Base-by-base conservation (phyloP, 2,329 filamentous ascomycete species). In the Fusarium floridanum region DNA sequence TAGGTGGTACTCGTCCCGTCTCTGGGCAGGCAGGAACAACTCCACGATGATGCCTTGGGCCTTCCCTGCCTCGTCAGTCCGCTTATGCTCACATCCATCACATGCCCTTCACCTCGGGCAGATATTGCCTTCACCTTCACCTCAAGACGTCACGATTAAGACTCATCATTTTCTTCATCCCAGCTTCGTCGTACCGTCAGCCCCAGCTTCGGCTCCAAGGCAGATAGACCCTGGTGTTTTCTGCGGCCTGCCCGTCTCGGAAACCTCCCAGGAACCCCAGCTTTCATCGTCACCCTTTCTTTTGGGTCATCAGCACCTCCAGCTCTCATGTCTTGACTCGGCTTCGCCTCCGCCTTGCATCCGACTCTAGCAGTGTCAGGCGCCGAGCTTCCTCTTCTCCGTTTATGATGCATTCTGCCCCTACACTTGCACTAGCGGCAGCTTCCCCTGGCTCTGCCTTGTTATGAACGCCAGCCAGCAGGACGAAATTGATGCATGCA, bases 101-200 rank as follows among this genome's bases (percentile, higher is more conserved):
- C 48, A 67, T 62, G 41, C 41, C 43, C 55, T 32, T 53, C 48
- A 53, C 36, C 41, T 61, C 53, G 29, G 61, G 32, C 45, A n/a
- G 41, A 29, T 6, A 29, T 41, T 64, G 41, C 57, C 39, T 29
- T 64, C 24, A 60, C 39, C 64, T 62, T 69, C 48, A 64, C 57
- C 61, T 60, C 27, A 56, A 66, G 68, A 76, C 70, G 73, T 76
- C 73, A 76, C 64, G 36, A 61, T 76, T 64, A 20, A 66, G 72
- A 71, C 64, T 68, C 60, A 60, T 71, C 70, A 68, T 59, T 66
- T 71, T 62, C 17, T 11, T 45, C 37, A 56, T 39, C 62, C 70
- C 66, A 70, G 66, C 50, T 64, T 41, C 37, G 36, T 59, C 45
- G 34, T 55, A 45, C 20, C 29, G 20, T 60, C 34, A 62, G 41